Evolutionary conservation across 148 eudicot species (phyloP).

Genomic region (Limonium bicolor): DNA sequence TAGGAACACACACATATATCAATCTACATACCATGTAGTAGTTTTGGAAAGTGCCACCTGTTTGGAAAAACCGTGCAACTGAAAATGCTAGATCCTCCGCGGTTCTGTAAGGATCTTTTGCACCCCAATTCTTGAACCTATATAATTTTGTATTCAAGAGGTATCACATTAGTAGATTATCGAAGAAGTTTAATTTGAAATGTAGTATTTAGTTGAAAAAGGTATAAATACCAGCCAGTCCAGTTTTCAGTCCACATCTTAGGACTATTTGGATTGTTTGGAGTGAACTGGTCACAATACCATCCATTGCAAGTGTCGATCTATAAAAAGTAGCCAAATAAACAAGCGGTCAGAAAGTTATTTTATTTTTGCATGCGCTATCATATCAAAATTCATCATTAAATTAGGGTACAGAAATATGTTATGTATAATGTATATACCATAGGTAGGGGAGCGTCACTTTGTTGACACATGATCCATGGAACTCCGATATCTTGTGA

Average conservation of each 20-base stretch:
- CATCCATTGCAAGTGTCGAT: conserved; percentile 42
- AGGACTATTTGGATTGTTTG: conserved; percentile 22
- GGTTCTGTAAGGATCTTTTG: conserved; percentile 15
- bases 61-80: conserved; percentile 24
- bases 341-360: background rate
- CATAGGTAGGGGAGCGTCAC: conserved; percentile 28
- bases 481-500: conserved; percentile 8
- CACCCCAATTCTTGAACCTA: conserved; percentile 27
- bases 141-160: background rate
- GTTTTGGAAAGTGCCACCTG: conserved; percentile 19
- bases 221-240: conserved; percentile 39
- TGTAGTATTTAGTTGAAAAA: background rate
- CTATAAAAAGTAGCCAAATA: conserved; percentile 5
- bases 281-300: conserved; percentile 32
- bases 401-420: background rate
- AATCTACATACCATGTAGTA: conserved; percentile 23
- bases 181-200: background rate
- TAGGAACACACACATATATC: background rate
- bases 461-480: conserved; percentile 55
- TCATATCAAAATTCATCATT: too few relatives aligned
- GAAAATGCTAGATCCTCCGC: conserved; percentile 27
- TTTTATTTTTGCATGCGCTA: too few relatives aligned
- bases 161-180: background rate
- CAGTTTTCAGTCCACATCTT: conserved; percentile 65
- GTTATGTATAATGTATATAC: conserved; percentile 8